Base-by-base conservation (phyloP, 1,139 yeast species). In the Yamadazyma diddensiae region DNA sequence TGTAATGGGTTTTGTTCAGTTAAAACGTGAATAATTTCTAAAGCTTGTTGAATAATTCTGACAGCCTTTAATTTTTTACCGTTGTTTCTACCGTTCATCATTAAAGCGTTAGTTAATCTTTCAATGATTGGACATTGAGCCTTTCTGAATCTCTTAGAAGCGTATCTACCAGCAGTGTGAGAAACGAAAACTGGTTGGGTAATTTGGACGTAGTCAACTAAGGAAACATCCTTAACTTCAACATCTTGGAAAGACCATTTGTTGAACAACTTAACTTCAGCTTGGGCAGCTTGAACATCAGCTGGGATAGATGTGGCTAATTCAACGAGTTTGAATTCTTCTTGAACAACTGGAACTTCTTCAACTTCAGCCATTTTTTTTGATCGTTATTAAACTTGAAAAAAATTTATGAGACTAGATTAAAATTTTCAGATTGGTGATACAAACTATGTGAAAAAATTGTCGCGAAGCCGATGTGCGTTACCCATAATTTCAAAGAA, bases 61-160 rank as follows among this genome's bases (percentile, higher is more conserved):
- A 92, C 97, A 62, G 99, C 98, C 86, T 92, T 90, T 73, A 94
- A 86, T 80, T 94, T 94, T 83, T 94, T 94, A 83, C 99, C 99
- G 83, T 94, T 94, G 94, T 94, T 94, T 82, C 98, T 92, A 79
- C 99, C 99, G 83, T 94, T 88, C 98, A 94, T 94, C 98, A 94
- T 94, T 68, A 94, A 80, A 51, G 98, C 85, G 92, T 92, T 92
- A 77, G 98, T 90, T 70, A 94, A 82, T 82, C 99, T 92, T 82
- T 94, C 99, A 59, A 94, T 73, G 69, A 94, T 82, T 65, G 98
- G 98, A 79, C 97, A 90, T 82, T 92, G 97, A 55, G 98, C 94
- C 85, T 94, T 94, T 84, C 97, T 90, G 86, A 94, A 94, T 78
- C 98, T 90, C 87, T 92, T 92, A 76, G 88, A 72, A 64, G 97